Conservation (phyloP, 345 rosid species). For the Corymbia maculata region DNA sequence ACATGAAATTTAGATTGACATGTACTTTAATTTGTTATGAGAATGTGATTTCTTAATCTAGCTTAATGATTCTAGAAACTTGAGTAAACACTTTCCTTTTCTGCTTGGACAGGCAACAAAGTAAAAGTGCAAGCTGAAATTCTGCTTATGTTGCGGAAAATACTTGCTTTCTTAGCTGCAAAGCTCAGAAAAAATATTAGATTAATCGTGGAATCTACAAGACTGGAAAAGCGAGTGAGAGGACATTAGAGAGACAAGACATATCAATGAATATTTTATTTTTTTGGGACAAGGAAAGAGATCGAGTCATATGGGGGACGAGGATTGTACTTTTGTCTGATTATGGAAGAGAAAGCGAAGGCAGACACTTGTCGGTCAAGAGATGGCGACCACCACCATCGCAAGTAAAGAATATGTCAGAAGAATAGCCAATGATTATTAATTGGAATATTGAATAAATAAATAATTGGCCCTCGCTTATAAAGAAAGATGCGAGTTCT, state of each 20-base stretch:
- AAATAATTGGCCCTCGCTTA: background rate
- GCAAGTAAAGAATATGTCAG: slow-evolving; percentile 64
- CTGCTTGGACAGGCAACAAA: background rate
- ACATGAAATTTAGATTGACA: background rate
- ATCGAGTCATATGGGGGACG: background rate
- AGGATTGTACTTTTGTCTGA: background rate
- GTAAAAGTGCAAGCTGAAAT: background rate
- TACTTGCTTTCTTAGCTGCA: background rate
- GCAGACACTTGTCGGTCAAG: background rate
- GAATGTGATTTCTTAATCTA: background rate
- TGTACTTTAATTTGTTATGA: background rate
- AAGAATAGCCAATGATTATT: background rate
- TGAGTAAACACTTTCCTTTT: background rate
- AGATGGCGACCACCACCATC: background rate
- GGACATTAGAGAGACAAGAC: background rate
- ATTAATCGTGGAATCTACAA: background rate
- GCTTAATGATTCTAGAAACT: background rate
- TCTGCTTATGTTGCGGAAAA: background rate
- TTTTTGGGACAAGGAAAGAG: background rate
- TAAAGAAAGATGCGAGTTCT: background rate
- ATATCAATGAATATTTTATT: background rate
- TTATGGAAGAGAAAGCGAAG: background rate
- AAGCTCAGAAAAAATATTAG: background rate
- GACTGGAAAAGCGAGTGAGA: background rate
- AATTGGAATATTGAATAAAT: background rate